Percentiles rank a stretch among this genome's conserved stretches.
phyloP scores from a whole-genome alignment of 108 stramenopile species.

The Pelagomonas calceolata region DNA sequence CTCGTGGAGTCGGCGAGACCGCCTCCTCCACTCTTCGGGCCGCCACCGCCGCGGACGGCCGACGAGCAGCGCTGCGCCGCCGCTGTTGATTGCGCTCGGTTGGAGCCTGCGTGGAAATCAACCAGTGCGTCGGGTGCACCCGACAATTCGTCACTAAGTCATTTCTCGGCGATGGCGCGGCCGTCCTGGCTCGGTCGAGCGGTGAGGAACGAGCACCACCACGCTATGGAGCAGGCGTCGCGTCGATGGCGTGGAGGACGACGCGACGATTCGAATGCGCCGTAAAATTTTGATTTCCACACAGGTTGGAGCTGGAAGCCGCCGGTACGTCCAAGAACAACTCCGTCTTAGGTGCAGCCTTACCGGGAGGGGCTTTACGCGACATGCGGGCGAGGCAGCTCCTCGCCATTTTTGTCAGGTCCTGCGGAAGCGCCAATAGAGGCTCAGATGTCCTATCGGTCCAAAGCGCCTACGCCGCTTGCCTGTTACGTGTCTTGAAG shows the following conservation, averaged over 20 bases:
- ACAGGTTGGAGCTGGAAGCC: too few species aligned
- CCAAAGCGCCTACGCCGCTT: neutral
- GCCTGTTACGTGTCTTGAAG: neutral
- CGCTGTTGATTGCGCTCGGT: neutral
- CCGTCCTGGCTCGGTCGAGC: too few species aligned
- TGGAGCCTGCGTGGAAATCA: too few species aligned
- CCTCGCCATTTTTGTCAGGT: neutral
- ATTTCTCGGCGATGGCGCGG: too few species aligned
- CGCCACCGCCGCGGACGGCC: neutral
- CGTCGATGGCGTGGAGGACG: neutral
- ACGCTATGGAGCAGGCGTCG: too few species aligned
- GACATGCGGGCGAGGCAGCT: neutral
- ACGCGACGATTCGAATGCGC: too few species aligned
- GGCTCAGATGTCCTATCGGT: neutral
- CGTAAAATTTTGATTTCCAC: too few species aligned
- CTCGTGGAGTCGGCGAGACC: neutral
- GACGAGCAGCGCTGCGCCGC: neutral
- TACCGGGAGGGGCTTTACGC: neutral
- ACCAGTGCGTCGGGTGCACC: too few species aligned
- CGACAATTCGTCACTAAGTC: too few species aligned
- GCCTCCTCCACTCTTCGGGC: neutral
- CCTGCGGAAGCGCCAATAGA: neutral
- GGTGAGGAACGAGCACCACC: too few species aligned
- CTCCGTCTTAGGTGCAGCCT: neutral
- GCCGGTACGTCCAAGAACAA: too few species aligned